Percentiles rank a stretch among this genome's conserved stretches.
Evolutionary conservation across 345 rosid genomes (phyloP).

Genomic region (Eucalyptus marginata): DNA sequence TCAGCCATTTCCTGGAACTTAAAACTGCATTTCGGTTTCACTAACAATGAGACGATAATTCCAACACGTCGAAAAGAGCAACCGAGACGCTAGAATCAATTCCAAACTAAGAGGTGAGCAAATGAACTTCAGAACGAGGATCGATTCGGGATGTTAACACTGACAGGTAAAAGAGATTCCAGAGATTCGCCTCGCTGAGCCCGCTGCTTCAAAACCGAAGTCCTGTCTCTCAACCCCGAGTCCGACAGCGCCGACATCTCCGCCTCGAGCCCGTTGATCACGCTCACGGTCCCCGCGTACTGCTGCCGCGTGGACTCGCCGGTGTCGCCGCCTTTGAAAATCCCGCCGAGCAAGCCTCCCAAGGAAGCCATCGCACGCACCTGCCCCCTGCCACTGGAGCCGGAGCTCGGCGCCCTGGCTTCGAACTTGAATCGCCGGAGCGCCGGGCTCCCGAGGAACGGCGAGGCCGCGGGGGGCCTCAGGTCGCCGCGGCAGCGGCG

Average conservation of each 20-base stretch:
- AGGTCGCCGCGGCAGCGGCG: not conserved
- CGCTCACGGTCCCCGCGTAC: slow-evolving; percentile 37
- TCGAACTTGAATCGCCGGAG: not conserved
- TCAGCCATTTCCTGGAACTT: not conserved
- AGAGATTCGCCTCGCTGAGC: slow-evolving; percentile 68
- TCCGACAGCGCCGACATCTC: slow-evolving; percentile 54
- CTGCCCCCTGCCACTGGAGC: slow-evolving; percentile 3
- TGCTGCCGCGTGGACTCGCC: slow-evolving; percentile 88
- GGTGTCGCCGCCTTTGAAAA: slow-evolving; percentile 74
- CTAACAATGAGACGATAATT: not conserved
- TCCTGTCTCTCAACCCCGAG: slow-evolving; percentile 56
- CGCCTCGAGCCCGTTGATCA: slow-evolving; percentile 50
- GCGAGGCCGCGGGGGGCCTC: slow-evolving; percentile 16
- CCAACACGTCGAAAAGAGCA: not conserved
- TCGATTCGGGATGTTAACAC: not conserved
- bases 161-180: slow-evolving; percentile 83
- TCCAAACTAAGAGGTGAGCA: not conserved
- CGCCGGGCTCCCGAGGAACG: slow-evolving; percentile 19
- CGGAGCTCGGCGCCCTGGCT: slow-evolving; percentile 3
- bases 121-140: not conserved
- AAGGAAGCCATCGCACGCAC: slow-evolving; percentile 47
- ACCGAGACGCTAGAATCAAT: not conserved
- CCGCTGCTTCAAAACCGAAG: slow-evolving; percentile 56
- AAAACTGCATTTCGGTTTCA: not conserved
- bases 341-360: slow-evolving; percentile 74